Conservation (phyloP, 805 yeast genomes). For the Alloascoidea hylecoeti region DNA sequence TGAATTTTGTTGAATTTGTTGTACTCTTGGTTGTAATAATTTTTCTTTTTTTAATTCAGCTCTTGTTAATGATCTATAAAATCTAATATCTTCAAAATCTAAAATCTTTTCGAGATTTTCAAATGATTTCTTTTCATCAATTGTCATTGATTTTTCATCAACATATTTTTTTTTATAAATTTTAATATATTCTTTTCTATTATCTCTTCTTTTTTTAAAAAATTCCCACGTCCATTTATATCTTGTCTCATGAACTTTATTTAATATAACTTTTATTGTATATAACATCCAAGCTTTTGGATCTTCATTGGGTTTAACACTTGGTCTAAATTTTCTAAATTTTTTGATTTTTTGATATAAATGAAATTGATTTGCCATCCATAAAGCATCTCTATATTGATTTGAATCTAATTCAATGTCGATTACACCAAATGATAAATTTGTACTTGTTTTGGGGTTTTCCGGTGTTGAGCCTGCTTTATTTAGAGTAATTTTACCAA, state of each 20-base stretch:
- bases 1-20: constrained; percentile 9
- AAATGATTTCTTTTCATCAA: constrained; percentile 20
- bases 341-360: constrained; percentile 65
- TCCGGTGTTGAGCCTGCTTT: constrained; percentile 44
- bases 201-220: constrained; percentile 56
- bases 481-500: constrained; percentile 69
- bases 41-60: constrained; percentile 48
- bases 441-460: constrained; percentile 63
- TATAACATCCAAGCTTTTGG: constrained; percentile 77
- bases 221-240: constrained; percentile 84
- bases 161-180: constrained; percentile 53
- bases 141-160: constrained; percentile 17
- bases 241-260: constrained; percentile 72
- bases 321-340: constrained; percentile 61
- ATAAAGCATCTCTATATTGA: constrained; percentile 71
- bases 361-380: constrained; percentile 71
- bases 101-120: constrained; percentile 42
- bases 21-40: constrained; percentile 10
- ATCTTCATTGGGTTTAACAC: constrained; percentile 29
- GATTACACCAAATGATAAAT: constrained; percentile 75
- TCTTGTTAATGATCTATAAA: constrained; percentile 74
- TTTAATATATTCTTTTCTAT: constrained; percentile 49
- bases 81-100: constrained; percentile 65
- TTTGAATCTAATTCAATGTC: constrained; percentile 74
- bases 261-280: constrained; percentile 59